These are phyloP conservation scores for Myxozyma nipponensis DNA, from an alignment of 805 yeast genomes.

Conservation along the genomic window DNA sequence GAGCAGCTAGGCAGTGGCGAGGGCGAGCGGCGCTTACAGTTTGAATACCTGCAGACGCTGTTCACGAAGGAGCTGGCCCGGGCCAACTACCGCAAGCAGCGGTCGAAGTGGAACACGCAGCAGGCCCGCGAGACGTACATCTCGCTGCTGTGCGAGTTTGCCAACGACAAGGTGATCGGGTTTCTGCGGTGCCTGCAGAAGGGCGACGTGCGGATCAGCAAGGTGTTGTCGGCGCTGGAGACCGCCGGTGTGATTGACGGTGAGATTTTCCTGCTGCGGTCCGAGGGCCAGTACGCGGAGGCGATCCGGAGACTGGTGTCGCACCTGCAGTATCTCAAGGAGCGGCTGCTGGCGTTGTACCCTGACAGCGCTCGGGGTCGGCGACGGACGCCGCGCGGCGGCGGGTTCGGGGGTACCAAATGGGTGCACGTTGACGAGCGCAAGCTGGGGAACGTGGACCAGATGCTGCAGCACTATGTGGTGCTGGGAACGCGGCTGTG, in stretches of 20 bases:
- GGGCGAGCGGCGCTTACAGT: conserved; percentile 14
- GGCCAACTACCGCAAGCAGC: conserved; percentile 4
- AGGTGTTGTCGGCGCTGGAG: conserved; percentile 25
- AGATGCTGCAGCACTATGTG: conserved; percentile 23
- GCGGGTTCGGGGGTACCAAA: too few species aligned
- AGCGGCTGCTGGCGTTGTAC: conserved; percentile 11
- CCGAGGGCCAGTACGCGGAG: conserved; percentile 26
- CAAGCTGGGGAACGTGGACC: conserved; percentile 19
- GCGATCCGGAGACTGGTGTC: conserved; percentile 19
- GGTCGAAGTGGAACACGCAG: conserved; percentile 27
- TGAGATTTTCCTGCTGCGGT: conserved; percentile 23
- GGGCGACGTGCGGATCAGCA: conserved; percentile 25
- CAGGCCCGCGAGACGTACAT: conserved; percentile 28
- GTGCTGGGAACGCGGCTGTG: conserved; percentile 25
- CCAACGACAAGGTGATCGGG: conserved; percentile 18
- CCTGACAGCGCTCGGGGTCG: conserved; percentile 25
- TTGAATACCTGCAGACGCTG: conserved; percentile 20
- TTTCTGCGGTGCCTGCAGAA: conserved; percentile 23
- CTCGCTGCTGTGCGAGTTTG: conserved; percentile 24
- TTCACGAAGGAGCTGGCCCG: conserved; percentile 15
- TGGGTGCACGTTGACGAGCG: conserved; percentile 27
- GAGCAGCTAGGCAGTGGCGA: conserved; percentile 16
- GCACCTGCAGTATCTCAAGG: conserved; percentile 16
- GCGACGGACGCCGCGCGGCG: conserved; percentile 1
- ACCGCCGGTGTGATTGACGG: conserved; percentile 27